Base-by-base conservation (phyloP, 106 monocot species). In the Acorus calamus region DNA sequence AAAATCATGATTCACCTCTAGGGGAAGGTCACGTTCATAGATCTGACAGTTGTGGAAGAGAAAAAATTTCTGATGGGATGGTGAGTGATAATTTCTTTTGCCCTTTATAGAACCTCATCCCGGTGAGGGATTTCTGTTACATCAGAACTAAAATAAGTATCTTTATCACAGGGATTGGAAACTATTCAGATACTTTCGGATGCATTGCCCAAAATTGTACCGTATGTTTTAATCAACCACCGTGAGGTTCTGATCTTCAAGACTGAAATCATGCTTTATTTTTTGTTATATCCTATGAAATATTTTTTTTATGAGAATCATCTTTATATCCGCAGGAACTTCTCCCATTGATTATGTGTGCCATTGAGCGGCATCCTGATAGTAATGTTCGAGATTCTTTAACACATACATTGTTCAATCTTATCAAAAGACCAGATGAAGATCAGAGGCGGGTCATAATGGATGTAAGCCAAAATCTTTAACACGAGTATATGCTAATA, bases 271-370 rank as follows among this genome's bases (percentile, higher is more conserved):
- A 4, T 45, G 11, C 44, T 49, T n/a, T 43, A 46, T 49, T 69
- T 46, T 8, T 47, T 68, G 28, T 28, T 28, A 28, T 28, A 61
- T 45, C 66, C 46, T 44, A n/a, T 12, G 9, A 73, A 58, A 47
- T 49, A 43, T 62, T 43, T 63, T 4, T 79, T 48, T 67, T 50
- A 11, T 67, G 61, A 55, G 44, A 56, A n/a, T 52, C 53, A 49
- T 62, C 70, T 28, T 45, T 59, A 8, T 74, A 10, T 53, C n/a
- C 63, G 44, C 78, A 96, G 96, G 96, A 96, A 64, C 91, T 96
- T 80, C 87, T 96, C 80, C 96, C 96, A 65, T 72, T 96, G 67
- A 91, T 96, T 44, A 96, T 96, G 82, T 96, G 96, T 80, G 87
- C 96, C 46, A 96, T 96, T 64, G 96, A 96, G 68, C 87, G 82